Evolutionary conservation across 768 basidiomycete species (phyloP).

Genomic region (Amanita thiersii): DNA sequence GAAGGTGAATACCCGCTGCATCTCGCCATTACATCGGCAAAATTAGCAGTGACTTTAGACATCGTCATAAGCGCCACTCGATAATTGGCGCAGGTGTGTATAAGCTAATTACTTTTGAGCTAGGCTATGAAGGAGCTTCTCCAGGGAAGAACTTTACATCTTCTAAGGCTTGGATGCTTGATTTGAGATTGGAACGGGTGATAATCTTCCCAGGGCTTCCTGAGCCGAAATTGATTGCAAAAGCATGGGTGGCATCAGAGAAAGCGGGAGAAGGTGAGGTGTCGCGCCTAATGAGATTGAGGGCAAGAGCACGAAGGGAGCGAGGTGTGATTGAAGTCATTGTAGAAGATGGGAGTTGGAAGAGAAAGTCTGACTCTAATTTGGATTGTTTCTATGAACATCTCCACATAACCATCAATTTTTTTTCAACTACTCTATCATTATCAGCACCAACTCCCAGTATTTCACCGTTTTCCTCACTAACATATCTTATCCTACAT

Average conservation of each 20-base stretch:
- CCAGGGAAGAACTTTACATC: conserved; percentile 41
- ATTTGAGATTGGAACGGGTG: conserved; percentile 69
- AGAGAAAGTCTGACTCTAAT: not conserved
- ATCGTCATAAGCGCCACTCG: conserved; percentile 73
- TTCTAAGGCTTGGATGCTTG: conserved; percentile 73
- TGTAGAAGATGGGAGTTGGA: not conserved
- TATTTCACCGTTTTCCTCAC: too few species aligned
- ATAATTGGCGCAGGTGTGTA: conserved; percentile 71
- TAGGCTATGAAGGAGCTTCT: conserved; percentile 6
- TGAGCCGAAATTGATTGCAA: conserved; percentile 67
- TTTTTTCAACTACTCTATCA: not conserved
- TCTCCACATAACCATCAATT: not conserved
- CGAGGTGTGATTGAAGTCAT: conserved; percentile 43
- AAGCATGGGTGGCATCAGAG: conserved; percentile 73
- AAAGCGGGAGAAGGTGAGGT: conserved; percentile 73
- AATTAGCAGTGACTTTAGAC: conserved; percentile 75
- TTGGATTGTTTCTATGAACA: not conserved
- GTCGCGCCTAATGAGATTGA: conserved; percentile 31
- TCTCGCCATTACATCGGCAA: conserved; percentile 80
- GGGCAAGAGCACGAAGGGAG: conserved; percentile 49
- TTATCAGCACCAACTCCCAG: conserved; percentile 3
- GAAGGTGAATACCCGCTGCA: conserved; percentile 57
- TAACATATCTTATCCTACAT: too few species aligned
- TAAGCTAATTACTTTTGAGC: conserved; percentile 39
- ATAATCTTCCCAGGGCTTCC: conserved; percentile 78